Evolutionary conservation across 2,329 filamentous ascomycete species (phyloP).

Genomic region (Lecanicillium sp.): DNA sequence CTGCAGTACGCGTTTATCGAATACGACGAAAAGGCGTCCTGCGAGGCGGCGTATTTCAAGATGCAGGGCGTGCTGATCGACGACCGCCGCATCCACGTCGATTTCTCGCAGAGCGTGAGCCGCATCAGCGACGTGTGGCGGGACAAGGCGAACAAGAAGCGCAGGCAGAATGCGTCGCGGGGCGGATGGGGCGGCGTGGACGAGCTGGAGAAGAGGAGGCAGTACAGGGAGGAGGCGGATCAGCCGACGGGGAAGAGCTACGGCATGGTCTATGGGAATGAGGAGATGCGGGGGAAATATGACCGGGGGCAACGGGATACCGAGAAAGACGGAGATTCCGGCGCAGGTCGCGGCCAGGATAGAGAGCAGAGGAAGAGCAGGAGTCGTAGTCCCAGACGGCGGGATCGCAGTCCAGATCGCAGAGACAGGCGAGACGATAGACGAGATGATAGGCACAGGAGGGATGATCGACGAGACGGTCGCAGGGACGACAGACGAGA

Average conservation of each 20-base stretch:
- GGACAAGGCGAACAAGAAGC: conserved; percentile 75
- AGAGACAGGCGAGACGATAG: conserved; percentile 27
- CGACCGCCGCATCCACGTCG: conserved; percentile 94
- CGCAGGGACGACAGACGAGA: neutral
- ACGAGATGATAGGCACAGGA: conserved; percentile 1
- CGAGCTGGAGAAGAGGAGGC: conserved; percentile 80
- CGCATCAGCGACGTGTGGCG: conserved; percentile 89
- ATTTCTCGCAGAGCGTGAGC: conserved; percentile 92
- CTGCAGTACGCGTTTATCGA: conserved; percentile 98
- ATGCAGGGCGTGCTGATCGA: conserved; percentile 98
- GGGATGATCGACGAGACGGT: neutral
- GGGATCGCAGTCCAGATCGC: conserved; percentile 28
- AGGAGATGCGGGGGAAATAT: conserved; percentile 54
- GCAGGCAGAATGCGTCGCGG: conserved; percentile 47
- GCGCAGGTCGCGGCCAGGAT: conserved; percentile 14
- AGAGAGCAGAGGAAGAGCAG: conserved; percentile 28
- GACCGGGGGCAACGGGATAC: conserved; percentile 26
- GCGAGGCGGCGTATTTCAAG: conserved; percentile 94
- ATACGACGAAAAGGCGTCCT: conserved; percentile 86
- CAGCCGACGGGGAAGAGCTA: conserved; percentile 48
- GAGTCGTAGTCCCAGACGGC: conserved; percentile 36
- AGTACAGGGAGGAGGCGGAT: conserved; percentile 69
- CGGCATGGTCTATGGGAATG: conserved; percentile 74
- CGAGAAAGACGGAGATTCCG: conserved; percentile 1
- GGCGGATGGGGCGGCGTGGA: conserved; percentile 90